Evolutionary conservation across 2,329 filamentous ascomycete species (phyloP), one percentile per base, ranked within the genome.

Genomic region (Hypoxylon sp.): DNA sequence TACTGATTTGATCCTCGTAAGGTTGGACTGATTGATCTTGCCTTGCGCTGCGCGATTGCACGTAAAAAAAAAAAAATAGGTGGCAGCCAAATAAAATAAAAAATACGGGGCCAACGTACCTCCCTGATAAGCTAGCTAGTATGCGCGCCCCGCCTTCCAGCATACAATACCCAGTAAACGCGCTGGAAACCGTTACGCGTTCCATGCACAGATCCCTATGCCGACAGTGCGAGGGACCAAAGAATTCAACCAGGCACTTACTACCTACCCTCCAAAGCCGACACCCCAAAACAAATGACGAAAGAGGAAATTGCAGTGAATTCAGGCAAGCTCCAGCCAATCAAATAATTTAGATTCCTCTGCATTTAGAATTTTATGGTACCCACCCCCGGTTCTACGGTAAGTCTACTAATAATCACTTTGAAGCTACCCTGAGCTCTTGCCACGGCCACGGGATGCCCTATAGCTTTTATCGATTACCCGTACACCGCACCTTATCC

Each of bases 1-100:
- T 88, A 87, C 87, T 89, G 87, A 89, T 89, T 87, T 79, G 72
- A 72, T 70, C 69, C 71, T 70, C 66, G 63, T 57, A 65, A 69
- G 66, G 65, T 68, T 65, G 44, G 52, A 68, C 59, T 68, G 71
- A 68, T 72, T 73, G 72, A 74, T 73, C 73, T 65, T 74, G 69
- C 72, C 70, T 60, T 63, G 33, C 53, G 26, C 33, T 37, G 35
- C 61, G 55, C 55, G 58, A 58, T 65, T 65, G 58, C 63, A 65
- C 67, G 58, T 56, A 55, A 24, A 59, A 54, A 65, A 55, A 24
- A 59, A 54, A 65, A 60, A 50, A 24, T 47, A 31, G 58, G 10
- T 64, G 64, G 65, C 61, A 52, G 24, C 50, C 35, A 24, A 61
- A 63, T 29, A 55, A 64, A 61, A 31, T 31, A 31, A 24, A 57